phyloP scores from a whole-genome alignment of 2,329 filamentous ascomycete genomes.

The Gremmenia infestans region DNA sequence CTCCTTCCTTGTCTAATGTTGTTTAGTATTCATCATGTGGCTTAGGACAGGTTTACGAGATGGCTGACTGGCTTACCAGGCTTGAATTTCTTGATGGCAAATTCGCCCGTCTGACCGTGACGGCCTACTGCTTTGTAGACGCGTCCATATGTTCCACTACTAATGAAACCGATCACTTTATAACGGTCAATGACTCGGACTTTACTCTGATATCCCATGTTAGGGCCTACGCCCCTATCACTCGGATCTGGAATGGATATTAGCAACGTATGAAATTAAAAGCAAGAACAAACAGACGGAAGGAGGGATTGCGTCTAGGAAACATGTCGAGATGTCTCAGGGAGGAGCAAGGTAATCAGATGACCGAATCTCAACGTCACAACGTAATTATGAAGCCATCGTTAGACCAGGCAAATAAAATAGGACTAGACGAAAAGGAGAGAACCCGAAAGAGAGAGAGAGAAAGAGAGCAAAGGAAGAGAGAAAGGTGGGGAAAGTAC shows the following conservation, averaged over 20 bases:
- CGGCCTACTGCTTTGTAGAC: constrained; percentile 91
- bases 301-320: constrained; percentile 23
- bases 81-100: constrained; percentile 91
- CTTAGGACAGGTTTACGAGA: neutral
- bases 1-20: constrained; percentile 79
- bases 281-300: constrained; percentile 30
- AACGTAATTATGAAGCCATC: constrained; percentile 15
- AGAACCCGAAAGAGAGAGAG: constrained; percentile 6
- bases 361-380: neutral
- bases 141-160: constrained; percentile 93
- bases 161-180: constrained; percentile 96
- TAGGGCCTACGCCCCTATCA: constrained; percentile 42
- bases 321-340: constrained; percentile 23
- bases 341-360: constrained; percentile 1
- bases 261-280: constrained; percentile 29
- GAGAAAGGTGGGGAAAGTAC: constrained; percentile 33
- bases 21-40: neutral
- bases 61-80: constrained; percentile 20
- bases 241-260: constrained; percentile 44
- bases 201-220: constrained; percentile 62
- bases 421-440: constrained; percentile 2
- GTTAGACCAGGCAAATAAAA: constrained; percentile 1
- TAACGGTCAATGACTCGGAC: constrained; percentile 89
- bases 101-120: constrained; percentile 70
- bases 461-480: constrained; percentile 4